Percentiles rank a stretch among this genome's conserved stretches.
Evolutionary conservation across 176 grass and related monocot species (phyloP).

Genomic region (Panicum miliaceum): DNA sequence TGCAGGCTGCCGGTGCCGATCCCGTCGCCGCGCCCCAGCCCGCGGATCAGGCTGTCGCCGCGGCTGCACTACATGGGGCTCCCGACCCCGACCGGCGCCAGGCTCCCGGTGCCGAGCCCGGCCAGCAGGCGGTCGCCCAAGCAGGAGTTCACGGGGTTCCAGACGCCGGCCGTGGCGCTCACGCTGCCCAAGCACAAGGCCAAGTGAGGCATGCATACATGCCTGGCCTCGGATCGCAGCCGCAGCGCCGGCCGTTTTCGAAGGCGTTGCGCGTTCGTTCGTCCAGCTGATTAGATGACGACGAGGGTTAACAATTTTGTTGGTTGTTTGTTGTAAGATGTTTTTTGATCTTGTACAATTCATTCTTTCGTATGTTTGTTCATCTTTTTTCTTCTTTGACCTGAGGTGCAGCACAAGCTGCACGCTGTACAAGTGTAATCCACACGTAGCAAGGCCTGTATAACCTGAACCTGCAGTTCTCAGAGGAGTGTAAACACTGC

Average conservation of each 20-base stretch:
- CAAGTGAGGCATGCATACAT: slow-evolving; percentile 52
- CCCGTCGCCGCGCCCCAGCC: slow-evolving; percentile 83
- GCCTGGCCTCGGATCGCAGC: too few relatives aligned
- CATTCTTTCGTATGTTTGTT: slow-evolving; percentile 50
- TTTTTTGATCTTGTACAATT: slow-evolving; percentile 38
- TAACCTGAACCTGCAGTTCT: slow-evolving; percentile 18
- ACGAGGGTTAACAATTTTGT: slow-evolving; percentile 34
- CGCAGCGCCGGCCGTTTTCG: slow-evolving; percentile 25
- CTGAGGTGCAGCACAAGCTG: slow-evolving; percentile 13
- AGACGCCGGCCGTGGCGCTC: slow-evolving; percentile 59
- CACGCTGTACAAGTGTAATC: slow-evolving; percentile 35
- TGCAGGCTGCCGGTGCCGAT: slow-evolving; percentile 69
- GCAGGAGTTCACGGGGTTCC: slow-evolving; percentile 68
- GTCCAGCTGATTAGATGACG: slow-evolving; percentile 8
- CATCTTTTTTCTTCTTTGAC: slow-evolving; percentile 24
- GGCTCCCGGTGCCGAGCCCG: slow-evolving; percentile 45
- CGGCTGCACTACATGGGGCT: slow-evolving; percentile 76
- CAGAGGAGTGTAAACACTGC: slow-evolving; percentile 32
- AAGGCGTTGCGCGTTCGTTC: not conserved
- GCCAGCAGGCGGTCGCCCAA: slow-evolving; percentile 36
- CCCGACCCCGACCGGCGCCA: slow-evolving; percentile 51
- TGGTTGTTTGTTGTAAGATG: not conserved
- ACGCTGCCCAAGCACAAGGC: slow-evolving; percentile 61
- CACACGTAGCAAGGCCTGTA: not conserved
- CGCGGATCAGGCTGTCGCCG: slow-evolving; percentile 68